Evolutionary conservation across 352 stramenopile species (phyloP), one percentile per base, ranked within the genome.

Genomic region (Pythium rishiriense): DNA sequence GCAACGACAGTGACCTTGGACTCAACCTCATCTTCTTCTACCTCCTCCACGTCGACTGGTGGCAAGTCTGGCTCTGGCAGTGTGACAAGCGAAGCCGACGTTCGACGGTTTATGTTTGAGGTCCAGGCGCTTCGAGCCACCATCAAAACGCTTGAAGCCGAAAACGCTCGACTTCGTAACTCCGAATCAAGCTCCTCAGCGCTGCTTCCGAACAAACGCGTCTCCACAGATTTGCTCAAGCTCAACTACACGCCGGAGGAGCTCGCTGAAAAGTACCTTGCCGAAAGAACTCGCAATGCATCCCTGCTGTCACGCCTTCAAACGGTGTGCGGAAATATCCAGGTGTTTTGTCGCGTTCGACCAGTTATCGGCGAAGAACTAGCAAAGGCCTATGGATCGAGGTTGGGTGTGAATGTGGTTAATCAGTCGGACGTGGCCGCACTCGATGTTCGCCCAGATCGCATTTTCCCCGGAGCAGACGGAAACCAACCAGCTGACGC

Each of bases 271-370:
- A 96, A 97, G 66, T 93, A 97, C 39, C 49, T 98, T 19, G 72
- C 88, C 3, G 91, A 98, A 69, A 78, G 84, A 41, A 87, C 78
- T 1, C 81, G 86, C 8, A 95, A 93, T 35, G 86, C 86, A 15
- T 77, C 80, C n/a, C 66, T 95, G 25, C 66, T 93, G 17, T 95
- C 85, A 6, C 81, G 83, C 14, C 66, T 95, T 14, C 87, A 95
- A 65, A 94, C 85, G 24, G 78, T 98, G 0, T 94, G 90, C 55
- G 94, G 94, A 41, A 98, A 98, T 52, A 98, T 98, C 54, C 90
- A 97, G 70, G 94, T 98, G 6, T 96, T 98, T 58, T 97, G 90
- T 63, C 87, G 94, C 45, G 88, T 97, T 19, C 88, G 94, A 6
- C 94, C 94, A 4, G 68, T 97, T 39, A 88, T 93, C 41, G 75